phyloP scores from a whole-genome alignment of 352 stramenopile species.

The Phytophthora parvispora region DNA sequence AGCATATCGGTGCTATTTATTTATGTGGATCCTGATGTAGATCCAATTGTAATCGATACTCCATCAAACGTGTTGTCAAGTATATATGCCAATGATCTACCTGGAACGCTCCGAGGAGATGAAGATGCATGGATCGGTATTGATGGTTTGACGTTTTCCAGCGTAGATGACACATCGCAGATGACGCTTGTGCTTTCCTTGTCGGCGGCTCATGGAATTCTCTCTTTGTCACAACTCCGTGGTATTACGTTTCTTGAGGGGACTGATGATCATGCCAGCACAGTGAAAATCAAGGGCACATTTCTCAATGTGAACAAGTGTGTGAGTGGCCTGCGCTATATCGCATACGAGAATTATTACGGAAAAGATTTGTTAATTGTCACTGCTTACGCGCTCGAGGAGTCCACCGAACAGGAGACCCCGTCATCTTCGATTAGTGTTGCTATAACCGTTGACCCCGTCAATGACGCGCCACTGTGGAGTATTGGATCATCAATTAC shows the following conservation, averaged over 20 bases:
- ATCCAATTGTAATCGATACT: constrained; percentile 38
- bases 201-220: constrained; percentile 32
- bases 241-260: constrained; percentile 40
- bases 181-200: constrained; percentile 43
- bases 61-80: constrained; percentile 42
- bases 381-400: constrained; percentile 49
- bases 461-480: constrained; percentile 77
- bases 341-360: constrained; percentile 48
- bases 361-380: constrained; percentile 58
- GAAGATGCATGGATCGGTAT: constrained; percentile 54
- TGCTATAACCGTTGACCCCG: constrained; percentile 45
- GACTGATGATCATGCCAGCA: constrained; percentile 6
- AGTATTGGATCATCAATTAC: constrained; percentile 31
- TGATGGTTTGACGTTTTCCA: constrained; percentile 48
- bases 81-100: constrained; percentile 25
- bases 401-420: constrained; percentile 51
- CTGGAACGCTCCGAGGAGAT: constrained; percentile 48
- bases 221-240: constrained; percentile 16
- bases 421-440: constrained; percentile 34
- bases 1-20: constrained; percentile 40
- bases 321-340: constrained; percentile 50
- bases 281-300: constrained; percentile 40
- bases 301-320: constrained; percentile 57
- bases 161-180: constrained; percentile 52
- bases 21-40: constrained; percentile 40